Evolutionary conservation across 164 flowering plant species (phyloP).

Genomic region (Buxus sempervirens): DNA sequence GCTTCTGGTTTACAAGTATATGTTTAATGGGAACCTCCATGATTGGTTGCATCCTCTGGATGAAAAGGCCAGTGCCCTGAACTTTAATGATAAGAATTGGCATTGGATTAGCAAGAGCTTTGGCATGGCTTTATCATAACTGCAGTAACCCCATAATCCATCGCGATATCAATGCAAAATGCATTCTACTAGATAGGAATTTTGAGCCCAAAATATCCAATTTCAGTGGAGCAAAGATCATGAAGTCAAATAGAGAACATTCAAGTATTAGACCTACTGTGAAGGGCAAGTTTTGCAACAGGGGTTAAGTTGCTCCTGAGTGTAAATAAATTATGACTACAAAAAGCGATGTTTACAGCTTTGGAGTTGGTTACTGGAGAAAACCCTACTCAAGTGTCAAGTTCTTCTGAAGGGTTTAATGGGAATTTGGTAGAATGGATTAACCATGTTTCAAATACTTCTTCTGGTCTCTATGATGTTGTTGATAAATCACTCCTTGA

Average conservation of each 20-base stretch:
- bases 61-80: too few species aligned
- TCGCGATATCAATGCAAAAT: slow-evolving; percentile 19
- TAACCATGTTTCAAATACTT: too few species aligned
- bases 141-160: slow-evolving; percentile 15
- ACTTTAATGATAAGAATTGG: too few species aligned
- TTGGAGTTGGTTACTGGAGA: too few species aligned
- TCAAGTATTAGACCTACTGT: slow-evolving; percentile 4
- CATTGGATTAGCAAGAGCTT: slow-evolving; percentile 18
- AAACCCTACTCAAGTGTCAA: slow-evolving; percentile 11
- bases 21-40: slow-evolving; percentile 17
- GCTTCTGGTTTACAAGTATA: slow-evolving; percentile 18
- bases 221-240: slow-evolving; percentile 12
- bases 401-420: slow-evolving; percentile 7
- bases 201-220: too few species aligned
- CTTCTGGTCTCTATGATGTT: too few species aligned
- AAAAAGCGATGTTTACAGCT: slow-evolving; percentile 21
- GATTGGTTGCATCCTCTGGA: slow-evolving; percentile 10
- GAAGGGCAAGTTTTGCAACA: too few species aligned
- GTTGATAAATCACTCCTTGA: too few species aligned
- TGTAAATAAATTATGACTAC: slow-evolving; percentile 4
- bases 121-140: slow-evolving; percentile 21
- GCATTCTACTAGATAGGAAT: slow-evolving; percentile 16
- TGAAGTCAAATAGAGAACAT: slow-evolving; percentile 9
- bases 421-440: too few species aligned
- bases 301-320: slow-evolving; percentile 12